Evolutionary conservation across 2,329 filamentous ascomycete species (phyloP), one percentile per base, ranked within the genome.

Genomic region (Neofusicoccum sp.): DNA sequence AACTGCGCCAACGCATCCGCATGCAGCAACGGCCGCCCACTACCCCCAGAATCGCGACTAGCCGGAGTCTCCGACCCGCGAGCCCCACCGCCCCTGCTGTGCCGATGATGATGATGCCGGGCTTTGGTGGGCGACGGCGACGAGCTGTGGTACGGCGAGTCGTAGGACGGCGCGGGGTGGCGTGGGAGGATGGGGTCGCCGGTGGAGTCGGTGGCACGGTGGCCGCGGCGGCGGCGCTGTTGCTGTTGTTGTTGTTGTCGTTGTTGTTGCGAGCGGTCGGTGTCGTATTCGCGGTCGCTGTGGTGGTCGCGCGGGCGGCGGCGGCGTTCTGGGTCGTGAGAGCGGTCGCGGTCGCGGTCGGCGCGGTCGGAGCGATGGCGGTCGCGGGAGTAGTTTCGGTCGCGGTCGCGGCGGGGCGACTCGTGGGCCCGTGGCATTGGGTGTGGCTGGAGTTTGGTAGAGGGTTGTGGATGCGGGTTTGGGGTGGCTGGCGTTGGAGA

Each of bases 1-100:
- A 93, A 76, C 70, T 87, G 85, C 11, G 87, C 88, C 54, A 93
- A 76, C 4, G 89, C 87, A 68, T 86, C 84, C 65, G 76, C 79
- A 74, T 70, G 87, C 69, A 83, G 68, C 52, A 76, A 73, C 43
- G 70, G 70, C 29, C 75, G 75, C 56, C 68, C 73, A 22, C 70
- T 72, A 5, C 69, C 69, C 36, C 71, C 74, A 16, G 71, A 70
- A 45, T 65, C 66, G 11, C 64, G 56, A 33, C 65, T 68, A 58
- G 49, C 61, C 41, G 49, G 48, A 9, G 60, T 56, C 11, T 56
- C 39, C 33, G 41, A 36, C 3, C 22, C 43, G 14, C 54, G 48
- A 50, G 14, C 14, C 29, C 28, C 16, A 8, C 50, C 36, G 9
- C 50, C 36, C 3, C 37, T 9, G 28, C 37, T 56, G 16, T 41